phyloP scores from a whole-genome alignment of 306 rosid species.

The Rubus parviflorus region DNA sequence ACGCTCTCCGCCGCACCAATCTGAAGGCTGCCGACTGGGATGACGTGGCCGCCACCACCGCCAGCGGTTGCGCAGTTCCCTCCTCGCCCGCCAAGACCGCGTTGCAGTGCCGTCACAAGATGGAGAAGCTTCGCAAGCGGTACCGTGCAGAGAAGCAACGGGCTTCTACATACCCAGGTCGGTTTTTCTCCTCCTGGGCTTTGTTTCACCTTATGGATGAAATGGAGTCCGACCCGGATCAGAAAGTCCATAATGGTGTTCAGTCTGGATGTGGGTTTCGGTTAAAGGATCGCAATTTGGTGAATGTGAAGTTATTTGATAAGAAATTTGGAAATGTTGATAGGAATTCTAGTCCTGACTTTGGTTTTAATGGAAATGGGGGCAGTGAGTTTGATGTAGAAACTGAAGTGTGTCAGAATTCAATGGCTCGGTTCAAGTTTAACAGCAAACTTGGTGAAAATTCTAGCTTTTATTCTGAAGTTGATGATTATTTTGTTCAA shows the following conservation, averaged over 20 bases:
- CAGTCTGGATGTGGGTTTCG: not conserved
- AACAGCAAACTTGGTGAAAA: not conserved
- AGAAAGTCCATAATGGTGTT: conserved; percentile 21
- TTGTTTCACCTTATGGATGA: conserved; percentile 65
- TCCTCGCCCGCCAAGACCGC: conserved; percentile 64
- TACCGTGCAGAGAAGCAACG: conserved; percentile 69
- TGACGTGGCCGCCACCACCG: conserved; percentile 52
- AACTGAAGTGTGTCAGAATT: not conserved
- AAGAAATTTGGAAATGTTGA: not conserved
- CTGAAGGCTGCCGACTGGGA: conserved; percentile 76
- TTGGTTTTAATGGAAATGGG: not conserved
- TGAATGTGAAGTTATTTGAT: not conserved
- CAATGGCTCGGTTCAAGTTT: not conserved
- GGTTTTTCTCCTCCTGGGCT: conserved; percentile 53
- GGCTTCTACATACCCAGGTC: conserved; percentile 38
- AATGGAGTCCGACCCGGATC: conserved; percentile 65
- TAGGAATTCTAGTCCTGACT: not conserved
- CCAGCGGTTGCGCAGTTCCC: conserved; percentile 35
- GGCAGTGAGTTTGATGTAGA: not conserved
- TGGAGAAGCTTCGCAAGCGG: conserved; percentile 76
- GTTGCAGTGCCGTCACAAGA: conserved; percentile 79
- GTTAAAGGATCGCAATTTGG: not conserved
- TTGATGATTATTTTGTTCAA: not conserved
- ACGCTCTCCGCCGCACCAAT: conserved; percentile 59
- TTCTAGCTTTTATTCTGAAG: not conserved